These are phyloP conservation scores for Chaetothyriales sp. DNA, from an alignment of 2,329 filamentous ascomycete species.

Conservation along the genomic window DNA sequence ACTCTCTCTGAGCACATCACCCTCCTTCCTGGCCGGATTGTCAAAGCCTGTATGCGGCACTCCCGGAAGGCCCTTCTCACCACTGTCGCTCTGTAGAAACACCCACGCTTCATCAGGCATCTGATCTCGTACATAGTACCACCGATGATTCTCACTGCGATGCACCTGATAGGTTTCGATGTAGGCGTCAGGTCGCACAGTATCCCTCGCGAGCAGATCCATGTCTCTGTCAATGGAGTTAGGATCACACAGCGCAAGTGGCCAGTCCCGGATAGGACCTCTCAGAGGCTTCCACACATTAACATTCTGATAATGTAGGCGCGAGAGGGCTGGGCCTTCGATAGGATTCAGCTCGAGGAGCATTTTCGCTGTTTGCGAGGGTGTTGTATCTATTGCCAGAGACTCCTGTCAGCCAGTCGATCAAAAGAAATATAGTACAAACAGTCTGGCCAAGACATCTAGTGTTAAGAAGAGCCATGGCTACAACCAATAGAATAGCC, in stretches of 20 bases:
- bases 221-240: background rate
- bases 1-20: background rate
- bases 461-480: no score
- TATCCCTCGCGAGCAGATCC: background rate
- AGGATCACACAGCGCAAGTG: background rate
- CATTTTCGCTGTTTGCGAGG: no score
- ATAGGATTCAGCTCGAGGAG: no score
- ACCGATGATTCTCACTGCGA: slow-evolving; percentile 21
- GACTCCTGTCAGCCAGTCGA: no score
- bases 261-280: slow-evolving; percentile 1
- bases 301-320: background rate
- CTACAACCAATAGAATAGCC: no score
- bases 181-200: background rate
- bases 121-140: slow-evolving; percentile 14
- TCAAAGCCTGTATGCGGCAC: no score
- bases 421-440: no score
- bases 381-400: no score
- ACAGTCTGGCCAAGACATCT: no score
- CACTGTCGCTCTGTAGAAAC: slow-evolving; percentile 13
- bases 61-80: background rate
- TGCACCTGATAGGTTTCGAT: slow-evolving; percentile 1
- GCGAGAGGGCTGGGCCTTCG: no score
- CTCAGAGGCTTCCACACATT: background rate
- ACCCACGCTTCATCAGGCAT: slow-evolving; percentile 14
- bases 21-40: no score